Evolutionary conservation across 2,329 filamentous ascomycete genomes (phyloP).

Genomic region (Trichoderma breve): DNA sequence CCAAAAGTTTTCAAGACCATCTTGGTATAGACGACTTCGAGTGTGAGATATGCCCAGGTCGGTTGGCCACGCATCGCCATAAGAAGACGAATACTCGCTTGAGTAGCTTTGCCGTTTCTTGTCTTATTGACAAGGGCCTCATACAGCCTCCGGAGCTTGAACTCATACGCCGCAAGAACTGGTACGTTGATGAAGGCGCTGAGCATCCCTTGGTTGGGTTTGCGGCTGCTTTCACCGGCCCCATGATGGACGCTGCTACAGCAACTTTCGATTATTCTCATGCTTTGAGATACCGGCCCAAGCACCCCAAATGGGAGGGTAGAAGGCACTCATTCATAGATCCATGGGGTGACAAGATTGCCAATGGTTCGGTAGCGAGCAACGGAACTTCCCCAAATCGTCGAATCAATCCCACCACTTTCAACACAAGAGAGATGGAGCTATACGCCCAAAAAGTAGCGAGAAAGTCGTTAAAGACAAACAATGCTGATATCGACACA

Average conservation of each 20-base stretch:
- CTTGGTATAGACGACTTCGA: constrained; percentile 53
- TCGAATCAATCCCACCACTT: background rate
- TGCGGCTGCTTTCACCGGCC: constrained; percentile 64
- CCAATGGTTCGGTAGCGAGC: background rate
- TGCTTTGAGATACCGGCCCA: constrained; percentile 21
- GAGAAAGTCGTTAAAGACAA: constrained; percentile 45
- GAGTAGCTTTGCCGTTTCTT: constrained; percentile 60
- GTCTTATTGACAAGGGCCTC: constrained; percentile 53
- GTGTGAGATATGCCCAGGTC: constrained; percentile 57
- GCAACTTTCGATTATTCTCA: constrained; percentile 33
- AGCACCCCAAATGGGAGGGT: background rate
- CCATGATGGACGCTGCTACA: constrained; percentile 63
- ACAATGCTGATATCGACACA: constrained; percentile 40
- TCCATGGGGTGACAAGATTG: background rate
- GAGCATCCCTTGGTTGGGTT: constrained; percentile 63
- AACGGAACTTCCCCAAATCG: background rate
- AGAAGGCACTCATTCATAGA: constrained; percentile 1
- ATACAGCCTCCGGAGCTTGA: constrained; percentile 59
- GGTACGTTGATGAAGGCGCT: constrained; percentile 64
- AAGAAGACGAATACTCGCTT: constrained; percentile 57
- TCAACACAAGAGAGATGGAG: constrained; percentile 33
- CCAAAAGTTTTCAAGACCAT: constrained; percentile 53
- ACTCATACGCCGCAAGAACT: constrained; percentile 47
- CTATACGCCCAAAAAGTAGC: constrained; percentile 32
- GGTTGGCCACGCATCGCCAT: constrained; percentile 61